Percentiles rank a stretch among this genome's conserved stretches.
Conservation (phyloP, 371 early-diverging fungal species). For the Mucor saturninus region DNA sequence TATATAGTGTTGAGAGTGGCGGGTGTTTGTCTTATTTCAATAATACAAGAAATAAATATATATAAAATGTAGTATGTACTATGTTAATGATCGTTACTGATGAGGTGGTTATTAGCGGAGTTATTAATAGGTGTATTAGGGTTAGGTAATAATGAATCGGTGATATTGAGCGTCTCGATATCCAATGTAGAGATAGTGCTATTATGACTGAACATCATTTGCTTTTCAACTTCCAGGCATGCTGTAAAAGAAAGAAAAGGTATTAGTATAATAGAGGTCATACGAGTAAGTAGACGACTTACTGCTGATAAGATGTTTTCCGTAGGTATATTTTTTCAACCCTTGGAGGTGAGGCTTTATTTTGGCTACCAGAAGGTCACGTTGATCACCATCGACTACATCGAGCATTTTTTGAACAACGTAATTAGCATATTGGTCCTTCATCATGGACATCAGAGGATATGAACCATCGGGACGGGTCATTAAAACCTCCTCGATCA, state of each 20-base stretch:
- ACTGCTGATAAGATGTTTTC: conserved; percentile 92
- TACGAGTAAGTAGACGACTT: conserved; percentile 22
- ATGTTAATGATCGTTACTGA: neutral
- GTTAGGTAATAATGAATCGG: neutral
- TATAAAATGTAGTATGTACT: conserved; percentile 11
- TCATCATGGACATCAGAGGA: conserved; percentile 94
- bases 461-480: conserved; percentile 76
- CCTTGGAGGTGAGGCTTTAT: conserved; percentile 90
- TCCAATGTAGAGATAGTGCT: conserved; percentile 7
- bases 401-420: conserved; percentile 99
- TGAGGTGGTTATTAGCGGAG: neutral
- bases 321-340: conserved; percentile 95
- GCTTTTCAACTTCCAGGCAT: conserved; percentile 37
- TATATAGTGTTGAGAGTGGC: neutral
- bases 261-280: neutral
- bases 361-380: conserved; percentile 80
- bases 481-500: conserved; percentile 91
- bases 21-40: conserved; percentile 3
- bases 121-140: conserved; percentile 3
- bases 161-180: conserved; percentile 18
- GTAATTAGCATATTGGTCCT: conserved; percentile 99
- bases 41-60: conserved; percentile 9
- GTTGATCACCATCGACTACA: conserved; percentile 88
- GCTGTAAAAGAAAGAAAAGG: conserved; percentile 11
- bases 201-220: conserved; percentile 20